phyloP scores from a whole-genome alignment of 192 early-diverging fungal genomes.

The Gaertneriomyces semiglobifer region DNA sequence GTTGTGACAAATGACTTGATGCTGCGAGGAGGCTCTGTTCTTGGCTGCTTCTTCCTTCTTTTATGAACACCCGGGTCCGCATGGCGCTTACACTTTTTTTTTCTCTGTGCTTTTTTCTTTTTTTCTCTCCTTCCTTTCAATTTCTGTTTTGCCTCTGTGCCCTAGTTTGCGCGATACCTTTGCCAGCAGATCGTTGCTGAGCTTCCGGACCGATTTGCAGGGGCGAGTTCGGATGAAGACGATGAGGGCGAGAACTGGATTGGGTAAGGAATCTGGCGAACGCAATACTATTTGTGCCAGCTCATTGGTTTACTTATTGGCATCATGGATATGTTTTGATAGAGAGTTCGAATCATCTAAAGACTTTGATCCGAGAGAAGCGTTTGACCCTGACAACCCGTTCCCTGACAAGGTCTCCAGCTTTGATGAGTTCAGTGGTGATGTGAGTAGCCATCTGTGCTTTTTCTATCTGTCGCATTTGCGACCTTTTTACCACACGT shows the following conservation, averaged over 20 bases:
- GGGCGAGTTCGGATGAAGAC: constrained; percentile 58
- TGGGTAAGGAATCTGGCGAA: constrained; percentile 30
- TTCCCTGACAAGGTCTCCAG: constrained; percentile 38
- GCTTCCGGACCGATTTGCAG: constrained; percentile 63
- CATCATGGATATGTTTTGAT: neutral
- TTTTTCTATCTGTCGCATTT: too few species aligned
- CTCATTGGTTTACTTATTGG: neutral
- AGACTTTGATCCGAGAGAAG: constrained; percentile 40
- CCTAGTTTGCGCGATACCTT: constrained; percentile 67
- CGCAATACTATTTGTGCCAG: constrained; percentile 13
- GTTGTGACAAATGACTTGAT: too few species aligned
- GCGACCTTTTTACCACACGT: too few species aligned
- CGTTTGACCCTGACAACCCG: constrained; percentile 30
- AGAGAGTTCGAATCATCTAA: constrained; percentile 37
- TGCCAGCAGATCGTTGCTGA: constrained; percentile 69
- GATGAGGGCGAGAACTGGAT: constrained; percentile 55
- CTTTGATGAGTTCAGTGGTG: constrained; percentile 9
- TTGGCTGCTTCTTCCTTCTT: too few species aligned
- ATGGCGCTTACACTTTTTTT: too few species aligned
- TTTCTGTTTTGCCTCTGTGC: neutral
- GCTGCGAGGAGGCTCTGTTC: too few species aligned
- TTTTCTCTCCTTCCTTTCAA: constrained; percentile 16
- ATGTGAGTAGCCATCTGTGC: too few species aligned
- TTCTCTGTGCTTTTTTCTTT: neutral
- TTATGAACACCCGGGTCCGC: too few species aligned